Base-by-base conservation (phyloP, 306 rosid species). In the Glycyrrhiza uralensis region DNA sequence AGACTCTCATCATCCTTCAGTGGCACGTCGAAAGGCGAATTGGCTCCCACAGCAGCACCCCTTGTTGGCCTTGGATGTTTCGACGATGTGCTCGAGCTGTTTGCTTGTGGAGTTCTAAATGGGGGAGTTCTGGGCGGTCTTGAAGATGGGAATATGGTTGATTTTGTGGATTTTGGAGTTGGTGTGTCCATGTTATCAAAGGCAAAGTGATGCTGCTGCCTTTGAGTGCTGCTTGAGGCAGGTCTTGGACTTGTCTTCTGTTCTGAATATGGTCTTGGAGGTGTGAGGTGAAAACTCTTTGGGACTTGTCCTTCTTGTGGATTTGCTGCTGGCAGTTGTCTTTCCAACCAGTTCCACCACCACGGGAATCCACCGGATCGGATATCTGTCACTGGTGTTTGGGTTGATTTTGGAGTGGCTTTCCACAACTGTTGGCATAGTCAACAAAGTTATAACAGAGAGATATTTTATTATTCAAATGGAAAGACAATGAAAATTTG, bases 321-420 rank as follows among this genome's bases (percentile, higher is more conserved):
- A 74, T 69, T 83, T 72, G 82, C 46, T 8, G 83, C 22, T 15
- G 96, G 91, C 12, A 77, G 33, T 64, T 91, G 96, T n/a, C 88
- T 80, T 76, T 94, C 99, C 81, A 94, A 71, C 99, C 99, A 94
- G 81, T 89, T 94, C 96, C 94, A 94, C 99, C 99, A 94, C 97
- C 99, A 88, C 6, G 96, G 97, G 29, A 83, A 89, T 75, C 90
- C 94, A 0, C 89, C 88, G 1, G 91, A 70, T 54, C 87, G 84
- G 14, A 78, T 29, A 24, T 89, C 92, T 20, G 86, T 62, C 62
- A 69, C 36, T 8, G 87, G 91, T 11, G 95, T 82, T 74, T 86
- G 87, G 72, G 56, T 76, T 72, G 96, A 77, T 76, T 84, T 91
- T 54, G 98, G 96, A 65, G 91, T 87, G 47, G 76, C 90, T 76